phyloP scores from a whole-genome alignment of 495 filamentous ascomycete genomes.

The Aspergillus diversus region DNA sequence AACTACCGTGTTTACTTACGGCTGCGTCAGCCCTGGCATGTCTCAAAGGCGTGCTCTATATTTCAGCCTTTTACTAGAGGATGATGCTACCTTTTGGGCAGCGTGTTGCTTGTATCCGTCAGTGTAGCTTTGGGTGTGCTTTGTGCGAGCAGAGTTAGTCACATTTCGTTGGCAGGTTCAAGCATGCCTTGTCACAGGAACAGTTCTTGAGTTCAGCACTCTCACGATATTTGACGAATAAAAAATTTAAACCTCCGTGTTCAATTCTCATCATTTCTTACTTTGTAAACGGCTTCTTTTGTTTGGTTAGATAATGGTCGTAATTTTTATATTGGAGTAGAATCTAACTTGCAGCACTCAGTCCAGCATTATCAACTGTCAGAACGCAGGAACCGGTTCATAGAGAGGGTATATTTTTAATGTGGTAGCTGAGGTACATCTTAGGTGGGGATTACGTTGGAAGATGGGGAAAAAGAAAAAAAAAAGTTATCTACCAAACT shows the following conservation, averaged over 20 bases:
- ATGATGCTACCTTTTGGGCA: slow-evolving; percentile 38
- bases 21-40: slow-evolving; percentile 41
- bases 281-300: too few relatives aligned
- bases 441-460: neutral
- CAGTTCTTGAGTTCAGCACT: slow-evolving; percentile 45
- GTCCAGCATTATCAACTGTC: too few relatives aligned
- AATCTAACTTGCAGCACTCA: too few relatives aligned
- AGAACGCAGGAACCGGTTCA: too few relatives aligned
- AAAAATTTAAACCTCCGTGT: slow-evolving; percentile 33
- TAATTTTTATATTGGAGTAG: neutral
- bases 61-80: slow-evolving; percentile 36
- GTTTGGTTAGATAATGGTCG: neutral
- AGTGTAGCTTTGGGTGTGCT: slow-evolving; percentile 45
- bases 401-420: too few relatives aligned
- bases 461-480: neutral
- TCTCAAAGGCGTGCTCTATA: slow-evolving; percentile 34
- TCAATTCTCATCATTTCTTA: neutral
- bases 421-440: too few relatives aligned
- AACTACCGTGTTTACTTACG: slow-evolving; percentile 30
- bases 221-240: slow-evolving; percentile 54
- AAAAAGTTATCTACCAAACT: neutral
- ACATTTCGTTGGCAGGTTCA: slow-evolving; percentile 45
- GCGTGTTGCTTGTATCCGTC: slow-evolving; percentile 31
- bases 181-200: slow-evolving; percentile 41
- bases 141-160: slow-evolving; percentile 41